Base-by-base conservation (phyloP, 2,329 filamentous ascomycete species). In the Botrytis tulipae region DNA sequence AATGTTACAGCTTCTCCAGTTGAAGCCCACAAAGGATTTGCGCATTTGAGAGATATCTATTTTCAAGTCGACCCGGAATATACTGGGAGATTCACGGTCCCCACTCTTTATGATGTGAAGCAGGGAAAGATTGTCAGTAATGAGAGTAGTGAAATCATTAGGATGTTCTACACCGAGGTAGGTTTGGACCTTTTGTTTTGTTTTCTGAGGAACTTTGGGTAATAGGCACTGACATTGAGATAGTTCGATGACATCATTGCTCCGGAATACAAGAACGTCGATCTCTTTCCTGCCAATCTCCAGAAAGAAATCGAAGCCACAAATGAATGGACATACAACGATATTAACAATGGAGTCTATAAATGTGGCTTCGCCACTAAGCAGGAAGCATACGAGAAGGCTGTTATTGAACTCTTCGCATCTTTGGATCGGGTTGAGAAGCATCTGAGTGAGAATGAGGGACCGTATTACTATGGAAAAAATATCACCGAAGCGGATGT, bases 351-450 rank as follows among this genome's bases (percentile, higher is more conserved):
- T 80, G 90, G 90, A 76, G 90, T 92, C 69, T 91, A 91, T 84
- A 91, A 90, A 83, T 89, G 90, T 74, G 95, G 95, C 51, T 97
- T 97, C 80, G 94, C 95, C 42, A 95, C 91, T 6, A 93, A 92
- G 1, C 91, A 95, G 82, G 88, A 90, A 76, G 93, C 93, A 1
- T 98, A 98, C 82, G 92, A 95, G 79, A 87, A 88, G 74, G 91
- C 93, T 79, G 90, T 97, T 4, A 75, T 79, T 0, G 82, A 86
- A 0, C 88, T 98, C 16, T 98, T 98, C 81, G 86, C 88, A 73
- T 90, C 91, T 0, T 89, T 98, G 14, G 93, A 97, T 83, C 86
- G 88, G 46, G 88, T 92, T 6, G 95, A 98, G 84, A 83, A 86
- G 73, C 91, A 95, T 79, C 87, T 98, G 4, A 72, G 74, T 20